phyloP scores from a whole-genome alignment of 2,329 filamentous ascomycete genomes.

The Trichoderma breve region DNA sequence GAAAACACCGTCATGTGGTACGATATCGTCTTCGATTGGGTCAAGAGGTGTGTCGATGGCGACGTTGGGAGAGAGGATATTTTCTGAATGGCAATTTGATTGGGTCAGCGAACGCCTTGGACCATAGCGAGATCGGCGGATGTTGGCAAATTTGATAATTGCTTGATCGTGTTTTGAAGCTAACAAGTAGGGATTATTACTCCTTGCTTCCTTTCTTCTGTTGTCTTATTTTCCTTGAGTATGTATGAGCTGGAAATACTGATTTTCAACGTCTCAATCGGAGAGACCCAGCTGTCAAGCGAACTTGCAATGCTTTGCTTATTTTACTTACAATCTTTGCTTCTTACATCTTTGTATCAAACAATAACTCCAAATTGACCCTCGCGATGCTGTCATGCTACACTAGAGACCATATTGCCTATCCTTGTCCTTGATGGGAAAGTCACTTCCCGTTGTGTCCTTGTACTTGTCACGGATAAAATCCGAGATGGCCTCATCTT shows the following conservation, averaged over 20 bases:
- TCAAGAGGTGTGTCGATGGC: constrained; percentile 49
- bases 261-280: background rate
- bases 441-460: constrained; percentile 62
- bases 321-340: background rate
- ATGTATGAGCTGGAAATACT: background rate
- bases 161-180: background rate
- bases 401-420: background rate
- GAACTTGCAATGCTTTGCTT: background rate
- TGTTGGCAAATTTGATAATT: background rate
- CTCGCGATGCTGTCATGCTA: background rate
- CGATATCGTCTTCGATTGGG: constrained; percentile 64
- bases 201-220: background rate
- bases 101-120: background rate
- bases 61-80: constrained; percentile 25
- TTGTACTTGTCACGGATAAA: constrained; percentile 72
- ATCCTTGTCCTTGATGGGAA: constrained; percentile 68
- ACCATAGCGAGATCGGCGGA: background rate
- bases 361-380: background rate
- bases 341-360: background rate
- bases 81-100: background rate
- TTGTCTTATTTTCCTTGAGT: background rate
- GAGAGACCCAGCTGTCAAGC: background rate
- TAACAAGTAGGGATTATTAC: background rate
- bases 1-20: constrained; percentile 72
- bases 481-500: constrained; percentile 76